These are phyloP conservation scores for Pseudogymnoascus sp. DNA, from an alignment of 2,329 filamentous ascomycete genomes.

Conservation along the genomic window DNA sequence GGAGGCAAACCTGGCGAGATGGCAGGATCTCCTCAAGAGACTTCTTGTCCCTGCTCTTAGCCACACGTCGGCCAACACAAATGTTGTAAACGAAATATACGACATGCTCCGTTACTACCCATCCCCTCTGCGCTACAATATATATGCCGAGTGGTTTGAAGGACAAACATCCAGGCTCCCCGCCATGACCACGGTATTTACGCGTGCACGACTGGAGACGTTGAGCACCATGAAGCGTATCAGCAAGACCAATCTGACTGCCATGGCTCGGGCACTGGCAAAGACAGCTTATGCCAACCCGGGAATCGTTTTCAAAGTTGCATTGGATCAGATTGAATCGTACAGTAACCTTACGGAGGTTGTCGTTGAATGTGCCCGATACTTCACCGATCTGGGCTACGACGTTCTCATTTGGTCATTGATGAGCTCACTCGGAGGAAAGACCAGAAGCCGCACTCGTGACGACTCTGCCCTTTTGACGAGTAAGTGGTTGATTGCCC, in stretches of 20 bases:
- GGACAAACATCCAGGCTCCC: conserved; percentile 69
- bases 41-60: conserved; percentile 84
- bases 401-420: conserved; percentile 91
- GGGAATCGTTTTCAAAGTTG: conserved; percentile 82
- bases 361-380: conserved; percentile 88
- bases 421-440: conserved; percentile 62
- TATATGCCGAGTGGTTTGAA: conserved; percentile 90
- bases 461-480: conserved; percentile 61
- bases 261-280: conserved; percentile 80
- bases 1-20: conserved; percentile 61
- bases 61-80: conserved; percentile 74
- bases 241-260: conserved; percentile 74
- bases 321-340: conserved; percentile 82
- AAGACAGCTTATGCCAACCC: conserved; percentile 90
- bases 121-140: conserved; percentile 66
- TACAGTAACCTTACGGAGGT: conserved; percentile 94
- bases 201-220: conserved; percentile 68
- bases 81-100: conserved; percentile 79
- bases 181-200: conserved; percentile 71
- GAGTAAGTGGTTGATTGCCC: conserved; percentile 82
- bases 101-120: conserved; percentile 73
- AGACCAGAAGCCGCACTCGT: conserved; percentile 54
- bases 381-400: conserved; percentile 87
- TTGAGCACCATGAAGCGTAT: conserved; percentile 81
- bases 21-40: conserved; percentile 76